Percentiles rank a stretch among this genome's conserved stretches.
Evolutionary conservation across 75 land plant genomes (phyloP).

Genomic region (Larix kaempferi): DNA sequence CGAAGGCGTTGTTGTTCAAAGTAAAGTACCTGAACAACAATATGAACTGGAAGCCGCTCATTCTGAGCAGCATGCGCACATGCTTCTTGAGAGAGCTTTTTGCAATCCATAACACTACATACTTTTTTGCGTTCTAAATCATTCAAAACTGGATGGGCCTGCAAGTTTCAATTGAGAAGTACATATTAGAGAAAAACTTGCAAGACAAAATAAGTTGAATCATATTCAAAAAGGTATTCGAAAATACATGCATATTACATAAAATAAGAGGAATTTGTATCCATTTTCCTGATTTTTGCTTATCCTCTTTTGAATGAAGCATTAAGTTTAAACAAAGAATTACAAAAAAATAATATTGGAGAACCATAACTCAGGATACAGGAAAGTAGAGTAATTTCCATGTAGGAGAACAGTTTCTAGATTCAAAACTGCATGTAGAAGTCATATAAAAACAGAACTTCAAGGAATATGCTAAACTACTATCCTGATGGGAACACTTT

Average conservation of each 20-base stretch:
- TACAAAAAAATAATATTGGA: no score
- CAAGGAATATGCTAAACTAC: no score
- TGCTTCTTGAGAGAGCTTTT: slow-evolving; percentile 84
- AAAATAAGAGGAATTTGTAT: background rate
- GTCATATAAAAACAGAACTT: no score
- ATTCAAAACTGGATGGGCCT: slow-evolving; percentile 82
- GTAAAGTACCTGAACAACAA: slow-evolving; percentile 91
- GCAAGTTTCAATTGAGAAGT: slow-evolving; percentile 4
- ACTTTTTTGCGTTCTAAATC: slow-evolving; percentile 84
- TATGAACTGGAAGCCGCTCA: slow-evolving; percentile 86
- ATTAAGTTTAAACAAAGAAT: no score
- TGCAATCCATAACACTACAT: slow-evolving; percentile 90
- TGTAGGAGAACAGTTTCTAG: no score
- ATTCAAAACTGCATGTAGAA: no score
- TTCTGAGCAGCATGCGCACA: slow-evolving; percentile 98
- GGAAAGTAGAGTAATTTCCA: no score
- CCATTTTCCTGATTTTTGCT: no score
- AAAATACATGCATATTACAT: slow-evolving; percentile 2
- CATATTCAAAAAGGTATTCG: background rate
- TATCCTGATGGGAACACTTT: no score
- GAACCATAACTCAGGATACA: no score
- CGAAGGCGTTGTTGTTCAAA: slow-evolving; percentile 83
- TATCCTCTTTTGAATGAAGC: no score
- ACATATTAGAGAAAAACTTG: background rate
- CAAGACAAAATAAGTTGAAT: background rate